Evolutionary conservation across 345 rosid species (phyloP), one percentile per base, ranked within the genome.

Genomic region (Salix suchowensis): DNA sequence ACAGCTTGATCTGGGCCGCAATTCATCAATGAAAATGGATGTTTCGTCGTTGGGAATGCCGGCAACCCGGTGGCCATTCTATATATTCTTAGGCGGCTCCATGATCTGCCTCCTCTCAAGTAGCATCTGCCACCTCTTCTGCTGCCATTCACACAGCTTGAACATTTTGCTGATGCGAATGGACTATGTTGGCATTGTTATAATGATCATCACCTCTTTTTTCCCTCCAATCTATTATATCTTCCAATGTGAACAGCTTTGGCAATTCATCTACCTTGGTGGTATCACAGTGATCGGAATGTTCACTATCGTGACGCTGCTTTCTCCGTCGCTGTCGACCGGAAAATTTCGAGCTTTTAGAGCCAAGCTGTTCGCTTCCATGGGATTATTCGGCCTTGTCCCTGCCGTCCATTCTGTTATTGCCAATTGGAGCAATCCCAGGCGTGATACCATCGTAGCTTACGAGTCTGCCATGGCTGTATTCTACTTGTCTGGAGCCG

Each of bases 191-290:
- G 97, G 98, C 0, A 94, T 94, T 79, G 74, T 94, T 2, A 81
- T 81, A 76, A 92, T 92, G 98, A 94, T 94, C 83, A 92, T 94
- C 86, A 92, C 98, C 75, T 94, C 97, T 2, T 94, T 91, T 75
- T 91, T 94, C 82, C 97, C 98, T 13, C 92, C 94, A 23, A 94
- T 94, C 30, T 92, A 78, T 85, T 94, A 92, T 82, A 85, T 94
- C 65, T 94, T 94, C 83, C 97, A 87, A 28, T 94, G 98, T 7
- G 90, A 91, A 23, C 86, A 89, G 6, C 91, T 69, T 12, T 94
- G 97, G 97, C 91, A 91, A 76, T 78, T 88, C 78, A 58, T 88
- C 83, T 94, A 92, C 84, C 92, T 94, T 3, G 84, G 86, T 11
- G 95, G 92, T 6, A 88, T 92, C 70, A 90, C 97, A 3, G 86